Base-by-base conservation (phyloP, 2,329 filamentous ascomycete genomes). In the Penicillium fuscoglaucum region DNA sequence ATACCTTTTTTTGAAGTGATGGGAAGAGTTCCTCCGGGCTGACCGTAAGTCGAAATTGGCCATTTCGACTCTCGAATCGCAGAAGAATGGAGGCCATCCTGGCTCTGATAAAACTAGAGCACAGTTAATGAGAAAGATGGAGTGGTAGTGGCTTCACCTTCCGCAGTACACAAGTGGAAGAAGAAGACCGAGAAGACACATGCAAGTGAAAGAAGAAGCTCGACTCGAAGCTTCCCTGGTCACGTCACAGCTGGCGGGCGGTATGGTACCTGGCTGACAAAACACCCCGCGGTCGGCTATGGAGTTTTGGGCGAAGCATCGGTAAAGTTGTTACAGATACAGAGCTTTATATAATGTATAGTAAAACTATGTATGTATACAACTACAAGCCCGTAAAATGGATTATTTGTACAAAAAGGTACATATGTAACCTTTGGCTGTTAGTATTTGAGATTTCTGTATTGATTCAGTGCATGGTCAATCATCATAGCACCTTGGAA, bases 31-130 rank as follows among this genome's bases (percentile, higher is more conserved):
- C 87, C 43, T 84, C 82, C 51, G 88, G 84, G 67, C 93, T 87
- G 66, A 96, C 85, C 52, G 83, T 90, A 69, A 98, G 82, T 67
- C 95, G 89, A 76, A 93, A 88, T 82, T 95, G 95, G 79, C 95
- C 95, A 79, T 97, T 92, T 64, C 90, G 91, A 73, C 92, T 92
- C 70, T 93, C 88, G 67, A 96, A 90, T 75, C 93, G 87, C 57
- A 97, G 82, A 71, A 96, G 83, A 87, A 96, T 96, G 48, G 75
- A 66, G 26, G 75, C 67, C 76, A 78, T 79, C 39, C 47, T 64
- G 61, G 45, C n/a, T 28, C 13, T 33, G 24, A 17, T 7, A 43
- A 43, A 21, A 7, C 13, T 24, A 26, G 6, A 21, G 21, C 19
- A 44, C 24, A 6, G 37, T n/a, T 4, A 7, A 39, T 2, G 12